phyloP scores from a whole-genome alignment of 192 early-diverging fungal genomes.

The Blastocladiella britannica region DNA sequence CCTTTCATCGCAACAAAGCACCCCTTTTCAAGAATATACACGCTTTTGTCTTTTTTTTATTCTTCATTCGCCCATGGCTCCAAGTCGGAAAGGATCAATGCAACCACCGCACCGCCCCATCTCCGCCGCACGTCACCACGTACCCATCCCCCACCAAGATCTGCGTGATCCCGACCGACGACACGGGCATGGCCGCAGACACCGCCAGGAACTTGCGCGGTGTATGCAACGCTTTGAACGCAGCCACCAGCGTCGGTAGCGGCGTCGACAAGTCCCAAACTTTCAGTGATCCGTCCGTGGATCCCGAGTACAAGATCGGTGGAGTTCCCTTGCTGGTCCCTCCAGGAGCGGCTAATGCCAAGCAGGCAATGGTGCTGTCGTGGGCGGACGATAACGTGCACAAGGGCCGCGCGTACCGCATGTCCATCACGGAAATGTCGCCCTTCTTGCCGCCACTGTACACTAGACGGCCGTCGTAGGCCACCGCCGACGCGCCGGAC shows the following conservation, averaged over 20 bases:
- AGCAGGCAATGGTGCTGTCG: background rate
- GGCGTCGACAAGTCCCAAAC: background rate
- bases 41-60: too few species aligned
- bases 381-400: background rate
- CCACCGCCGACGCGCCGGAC: background rate
- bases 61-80: too few species aligned
- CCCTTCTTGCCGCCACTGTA: background rate
- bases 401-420: background rate
- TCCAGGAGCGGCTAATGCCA: too few species aligned
- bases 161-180: background rate
- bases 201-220: background rate
- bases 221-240: background rate
- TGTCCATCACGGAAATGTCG: background rate
- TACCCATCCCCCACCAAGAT: background rate
- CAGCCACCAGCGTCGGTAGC: background rate
- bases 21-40: too few species aligned
- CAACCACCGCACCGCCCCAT: background rate
- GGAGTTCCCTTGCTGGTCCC: too few species aligned
- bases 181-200: background rate
- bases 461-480: background rate
- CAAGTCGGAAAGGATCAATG: background rate
- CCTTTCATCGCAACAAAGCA: too few species aligned
- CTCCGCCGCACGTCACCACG: background rate
- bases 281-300: background rate
- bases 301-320: background rate